Percentiles rank a stretch among this genome's conserved stretches.
These are phyloP conservation scores for Blastomyces parvus DNA, from an alignment of 2,329 filamentous ascomycete species.

Conservation along the genomic window DNA sequence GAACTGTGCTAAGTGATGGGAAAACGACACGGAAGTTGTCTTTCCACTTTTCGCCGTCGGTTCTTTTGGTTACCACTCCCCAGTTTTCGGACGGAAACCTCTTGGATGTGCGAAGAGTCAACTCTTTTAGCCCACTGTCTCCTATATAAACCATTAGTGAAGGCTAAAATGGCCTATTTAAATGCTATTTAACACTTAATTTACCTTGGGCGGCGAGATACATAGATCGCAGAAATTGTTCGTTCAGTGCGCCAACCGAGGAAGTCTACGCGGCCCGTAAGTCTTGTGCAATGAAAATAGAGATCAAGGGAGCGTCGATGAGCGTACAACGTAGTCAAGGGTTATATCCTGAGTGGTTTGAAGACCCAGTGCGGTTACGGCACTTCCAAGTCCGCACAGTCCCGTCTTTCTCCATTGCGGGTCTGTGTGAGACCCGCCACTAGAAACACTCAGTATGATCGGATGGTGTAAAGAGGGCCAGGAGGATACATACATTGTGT, in stretches of 20 bases:
- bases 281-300: not conserved
- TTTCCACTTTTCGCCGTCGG: constrained; percentile 31
- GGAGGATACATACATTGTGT: constrained; percentile 57
- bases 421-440: constrained; percentile 49
- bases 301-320: not conserved
- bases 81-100: constrained; percentile 15
- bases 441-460: too few species aligned
- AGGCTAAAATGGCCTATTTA: constrained; percentile 6
- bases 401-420: constrained; percentile 49
- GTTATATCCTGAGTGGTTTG: constrained; percentile 47
- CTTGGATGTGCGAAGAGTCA: constrained; percentile 22
- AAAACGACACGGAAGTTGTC: constrained; percentile 67
- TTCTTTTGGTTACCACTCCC: constrained; percentile 33
- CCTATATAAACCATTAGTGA: constrained; percentile 26
- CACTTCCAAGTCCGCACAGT: constrained; percentile 61
- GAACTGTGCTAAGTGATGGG: constrained; percentile 62
- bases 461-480: too few species aligned
- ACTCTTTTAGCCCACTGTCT: constrained; percentile 39
- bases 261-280: constrained; percentile 48
- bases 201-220: constrained; percentile 51
- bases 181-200: constrained; percentile 1
- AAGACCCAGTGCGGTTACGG: constrained; percentile 56
- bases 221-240: constrained; percentile 53
- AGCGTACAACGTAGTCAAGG: constrained; percentile 61
- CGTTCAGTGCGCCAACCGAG: constrained; percentile 68